These are phyloP conservation scores for Tolypocladium paradoxum DNA, from an alignment of 2,329 filamentous ascomycete species.

Conservation along the genomic window DNA sequence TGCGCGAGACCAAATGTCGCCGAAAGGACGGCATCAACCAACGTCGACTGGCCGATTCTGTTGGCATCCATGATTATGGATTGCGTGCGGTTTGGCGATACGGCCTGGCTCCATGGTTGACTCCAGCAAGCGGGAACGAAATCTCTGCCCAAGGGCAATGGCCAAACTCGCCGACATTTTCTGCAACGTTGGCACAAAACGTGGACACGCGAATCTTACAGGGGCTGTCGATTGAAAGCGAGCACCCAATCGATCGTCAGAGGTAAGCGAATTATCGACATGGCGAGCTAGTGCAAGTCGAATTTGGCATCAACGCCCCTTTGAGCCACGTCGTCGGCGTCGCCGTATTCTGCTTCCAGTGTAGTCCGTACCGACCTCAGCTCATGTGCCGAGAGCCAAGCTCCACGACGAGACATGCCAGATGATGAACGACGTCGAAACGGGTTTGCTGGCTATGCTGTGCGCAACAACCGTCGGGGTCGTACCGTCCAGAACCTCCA, in stretches of 20 bases:
- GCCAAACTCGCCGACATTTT: neutral
- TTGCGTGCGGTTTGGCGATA: neutral
- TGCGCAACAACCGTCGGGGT: neutral
- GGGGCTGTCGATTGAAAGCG: neutral
- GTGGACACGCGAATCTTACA: neutral
- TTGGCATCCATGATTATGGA: neutral
- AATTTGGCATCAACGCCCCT: neutral
- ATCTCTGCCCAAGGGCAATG: neutral
- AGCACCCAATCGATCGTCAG: neutral
- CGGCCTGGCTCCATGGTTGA: neutral
- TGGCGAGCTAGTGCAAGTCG: neutral
- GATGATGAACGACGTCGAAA: neutral
- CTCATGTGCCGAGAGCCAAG: neutral
- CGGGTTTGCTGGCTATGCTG: neutral
- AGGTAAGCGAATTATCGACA: neutral
- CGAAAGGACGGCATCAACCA: neutral
- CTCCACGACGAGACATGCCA: neutral
- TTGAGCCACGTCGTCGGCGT: neutral
- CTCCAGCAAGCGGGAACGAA: neutral
- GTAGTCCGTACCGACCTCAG: neutral
- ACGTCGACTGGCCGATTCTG: neutral
- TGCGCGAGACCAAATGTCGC: neutral
- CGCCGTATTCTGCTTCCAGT: neutral
- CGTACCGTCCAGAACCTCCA: neutral
- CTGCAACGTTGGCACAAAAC: neutral